A percentile compares a stretch with the other conserved stretches of the same genome.
These are phyloP conservation scores for Sarocladiaceae sp. DNA, from an alignment of 2,329 filamentous ascomycete genomes.

Conservation along the genomic window DNA sequence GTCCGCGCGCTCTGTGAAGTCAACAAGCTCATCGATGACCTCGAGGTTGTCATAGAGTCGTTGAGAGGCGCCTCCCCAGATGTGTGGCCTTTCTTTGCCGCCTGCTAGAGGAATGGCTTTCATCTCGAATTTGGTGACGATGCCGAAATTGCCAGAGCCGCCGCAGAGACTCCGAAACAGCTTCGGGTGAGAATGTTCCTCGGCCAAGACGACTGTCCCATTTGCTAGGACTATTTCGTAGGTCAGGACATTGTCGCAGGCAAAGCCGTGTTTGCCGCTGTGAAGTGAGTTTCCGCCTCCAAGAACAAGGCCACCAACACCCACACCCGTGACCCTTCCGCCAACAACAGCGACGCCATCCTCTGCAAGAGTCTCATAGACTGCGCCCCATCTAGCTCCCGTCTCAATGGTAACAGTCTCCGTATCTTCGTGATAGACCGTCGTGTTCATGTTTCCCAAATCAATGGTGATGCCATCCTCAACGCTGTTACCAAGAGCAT, in stretches of 20 bases:
- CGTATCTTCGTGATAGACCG: not conserved
- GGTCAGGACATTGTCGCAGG: constrained; percentile 39
- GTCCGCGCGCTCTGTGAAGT: not conserved
- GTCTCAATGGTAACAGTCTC: constrained; percentile 3
- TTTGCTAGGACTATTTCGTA: constrained; percentile 45
- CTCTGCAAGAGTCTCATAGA: constrained; percentile 17
- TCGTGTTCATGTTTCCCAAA: constrained; percentile 23
- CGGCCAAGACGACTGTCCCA: constrained; percentile 39
- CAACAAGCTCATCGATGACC: not conserved
- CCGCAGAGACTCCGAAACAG: constrained; percentile 15
- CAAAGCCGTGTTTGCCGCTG: constrained; percentile 36
- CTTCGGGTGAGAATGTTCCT: constrained; percentile 13
- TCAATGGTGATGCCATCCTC: constrained; percentile 40
- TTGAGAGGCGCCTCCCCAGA: not conserved
- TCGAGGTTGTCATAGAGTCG: not conserved
- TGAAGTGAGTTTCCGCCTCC: constrained; percentile 22
- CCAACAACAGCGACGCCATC: constrained; percentile 36
- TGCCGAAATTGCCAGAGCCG: constrained; percentile 16
- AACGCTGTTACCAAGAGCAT: constrained; percentile 35
- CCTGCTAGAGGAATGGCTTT: not conserved
- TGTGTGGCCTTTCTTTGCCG: not conserved
- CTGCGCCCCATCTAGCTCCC: constrained; percentile 12
- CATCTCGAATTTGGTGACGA: constrained; percentile 18
- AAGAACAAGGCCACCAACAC: constrained; percentile 24
- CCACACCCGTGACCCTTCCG: constrained; percentile 33